A percentile compares a stretch with the other conserved stretches of the same genome.
Conservation (phyloP, 2,329 filamentous ascomycete genomes). For the Pseudocercospora cruenta region DNA sequence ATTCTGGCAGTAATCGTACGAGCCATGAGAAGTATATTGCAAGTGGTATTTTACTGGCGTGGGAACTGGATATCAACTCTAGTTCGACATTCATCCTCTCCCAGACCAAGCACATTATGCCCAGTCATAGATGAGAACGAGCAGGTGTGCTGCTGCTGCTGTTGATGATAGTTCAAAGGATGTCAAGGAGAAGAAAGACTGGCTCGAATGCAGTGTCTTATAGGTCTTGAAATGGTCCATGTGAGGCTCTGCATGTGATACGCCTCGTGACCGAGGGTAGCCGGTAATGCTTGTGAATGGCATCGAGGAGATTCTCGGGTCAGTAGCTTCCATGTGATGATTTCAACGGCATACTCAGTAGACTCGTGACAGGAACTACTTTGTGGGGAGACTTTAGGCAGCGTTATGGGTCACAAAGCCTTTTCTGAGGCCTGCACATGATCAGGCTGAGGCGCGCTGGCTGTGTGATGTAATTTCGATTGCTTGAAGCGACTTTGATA, state of each 20-base stretch:
- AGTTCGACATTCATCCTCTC: background rate
- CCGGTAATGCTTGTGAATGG: background rate
- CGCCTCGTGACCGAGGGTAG: background rate
- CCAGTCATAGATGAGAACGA: background rate
- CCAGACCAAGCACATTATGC: background rate
- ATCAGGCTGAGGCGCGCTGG: background rate
- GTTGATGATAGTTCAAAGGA: background rate
- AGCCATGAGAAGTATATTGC: no score
- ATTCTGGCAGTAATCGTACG: no score
- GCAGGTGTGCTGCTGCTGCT: background rate
- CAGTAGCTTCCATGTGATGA: background rate
- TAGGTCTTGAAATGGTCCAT: background rate
- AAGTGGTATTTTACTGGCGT: no score
- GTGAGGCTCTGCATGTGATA: background rate
- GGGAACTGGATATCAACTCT: no score
- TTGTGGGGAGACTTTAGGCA: background rate
- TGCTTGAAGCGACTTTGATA: background rate
- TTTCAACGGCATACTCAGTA: background rate
- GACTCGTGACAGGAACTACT: background rate
- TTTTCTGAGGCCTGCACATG: background rate
- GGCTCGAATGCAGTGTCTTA: background rate
- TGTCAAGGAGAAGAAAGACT: background rate
- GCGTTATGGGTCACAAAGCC: background rate
- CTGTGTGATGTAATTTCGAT: background rate
- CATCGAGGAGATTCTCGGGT: background rate